phyloP scores from a whole-genome alignment of 2,329 filamentous ascomycete species.

The Ophiognomonia clavigignenti-juglandacearum region DNA sequence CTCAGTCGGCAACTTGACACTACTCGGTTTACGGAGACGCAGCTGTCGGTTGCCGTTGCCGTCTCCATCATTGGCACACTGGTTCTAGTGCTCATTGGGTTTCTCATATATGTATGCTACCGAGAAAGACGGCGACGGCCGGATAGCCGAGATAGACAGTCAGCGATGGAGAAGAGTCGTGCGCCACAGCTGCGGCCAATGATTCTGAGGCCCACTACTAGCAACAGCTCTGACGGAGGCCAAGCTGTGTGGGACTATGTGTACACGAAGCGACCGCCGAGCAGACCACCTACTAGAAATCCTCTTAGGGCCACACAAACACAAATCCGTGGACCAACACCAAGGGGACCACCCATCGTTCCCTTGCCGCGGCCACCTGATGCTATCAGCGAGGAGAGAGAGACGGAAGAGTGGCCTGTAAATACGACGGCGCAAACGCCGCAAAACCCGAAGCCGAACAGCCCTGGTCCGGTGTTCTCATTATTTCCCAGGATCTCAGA shows the following conservation, averaged over 20 bases:
- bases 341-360: not conserved
- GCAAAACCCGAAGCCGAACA: constrained; percentile 1
- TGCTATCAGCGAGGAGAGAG: not conserved
- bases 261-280: not conserved
- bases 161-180: not conserved
- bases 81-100: not conserved
- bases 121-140: constrained; percentile 4
- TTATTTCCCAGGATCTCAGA: not conserved
- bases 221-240: not conserved
- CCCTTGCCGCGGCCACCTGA: not conserved
- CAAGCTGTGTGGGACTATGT: constrained; percentile 4
- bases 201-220: constrained; percentile 1
- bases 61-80: constrained; percentile 6
- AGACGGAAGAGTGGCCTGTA: not conserved
- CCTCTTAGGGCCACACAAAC: not conserved
- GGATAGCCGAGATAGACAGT: too few relatives aligned
- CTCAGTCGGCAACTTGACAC: not conserved
- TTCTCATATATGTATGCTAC: constrained; percentile 1
- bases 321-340: not conserved
- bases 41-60: constrained; percentile 1
- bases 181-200: not conserved
- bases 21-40: not conserved
- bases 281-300: not conserved
- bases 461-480: not conserved
- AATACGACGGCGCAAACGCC: too few relatives aligned